Conservation (phyloP, 768 basidiomycete genomes). For the Leucocoprinus sp. region DNA sequence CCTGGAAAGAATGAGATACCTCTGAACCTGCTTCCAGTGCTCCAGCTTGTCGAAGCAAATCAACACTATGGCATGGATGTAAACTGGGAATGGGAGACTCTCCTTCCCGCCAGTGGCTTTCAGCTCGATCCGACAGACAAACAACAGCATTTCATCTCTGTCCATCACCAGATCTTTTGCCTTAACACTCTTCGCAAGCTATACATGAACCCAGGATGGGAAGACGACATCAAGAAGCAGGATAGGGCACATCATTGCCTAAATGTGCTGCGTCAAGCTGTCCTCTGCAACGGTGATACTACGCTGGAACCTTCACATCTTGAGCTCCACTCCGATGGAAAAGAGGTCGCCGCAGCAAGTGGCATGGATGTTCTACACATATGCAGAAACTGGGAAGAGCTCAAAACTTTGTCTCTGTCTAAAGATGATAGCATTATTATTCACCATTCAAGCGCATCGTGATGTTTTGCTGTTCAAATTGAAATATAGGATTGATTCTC, state of each 20-base stretch:
- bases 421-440: conserved; percentile 6
- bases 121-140: neutral
- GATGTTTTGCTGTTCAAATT: neutral
- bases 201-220: conserved; percentile 9
- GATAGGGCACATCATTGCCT: conserved; percentile 9
- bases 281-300: conserved; percentile 12
- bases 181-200: conserved; percentile 8
- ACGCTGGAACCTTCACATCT: conserved; percentile 11
- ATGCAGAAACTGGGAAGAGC: conserved; percentile 13
- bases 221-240: neutral
- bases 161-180: conserved; percentile 12
- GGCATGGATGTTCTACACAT: conserved; percentile 11
- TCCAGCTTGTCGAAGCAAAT: conserved; percentile 2
- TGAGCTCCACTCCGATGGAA: conserved; percentile 1
- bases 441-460: neutral
- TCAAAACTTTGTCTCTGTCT: conserved; percentile 7
- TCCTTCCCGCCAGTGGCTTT: conserved; percentile 8
- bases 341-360: conserved; percentile 5
- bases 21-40: conserved; percentile 1
- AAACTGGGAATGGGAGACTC: conserved; percentile 9
- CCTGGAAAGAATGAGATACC: conserved; percentile 5
- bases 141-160: conserved; percentile 1
- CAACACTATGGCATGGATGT: conserved; percentile 10
- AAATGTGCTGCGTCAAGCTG: conserved; percentile 12
- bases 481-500: conserved; percentile 7